These are phyloP conservation scores for Ceratocystis diversiconidia DNA, from an alignment of 2,329 filamentous ascomycete genomes.

Conservation along the genomic window DNA sequence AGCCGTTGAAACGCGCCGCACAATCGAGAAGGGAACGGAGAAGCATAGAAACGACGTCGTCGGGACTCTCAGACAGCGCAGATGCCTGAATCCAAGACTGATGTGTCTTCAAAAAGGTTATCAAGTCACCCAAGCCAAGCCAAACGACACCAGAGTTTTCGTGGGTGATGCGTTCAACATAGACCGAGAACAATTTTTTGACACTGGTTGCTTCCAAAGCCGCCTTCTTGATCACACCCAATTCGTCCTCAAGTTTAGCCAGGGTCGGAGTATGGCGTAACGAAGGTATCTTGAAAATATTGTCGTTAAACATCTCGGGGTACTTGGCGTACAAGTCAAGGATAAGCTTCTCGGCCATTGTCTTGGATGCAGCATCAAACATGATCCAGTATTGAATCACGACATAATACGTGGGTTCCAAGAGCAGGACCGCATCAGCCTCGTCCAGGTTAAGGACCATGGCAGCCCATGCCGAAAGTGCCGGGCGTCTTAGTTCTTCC, in stretches of 20 bases:
- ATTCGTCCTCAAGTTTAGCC: constrained; percentile 48
- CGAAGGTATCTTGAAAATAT: constrained; percentile 65
- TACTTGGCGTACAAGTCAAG: constrained; percentile 51
- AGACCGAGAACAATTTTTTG: constrained; percentile 34
- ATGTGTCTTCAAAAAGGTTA: constrained; percentile 54
- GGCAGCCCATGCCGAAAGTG: constrained; percentile 71
- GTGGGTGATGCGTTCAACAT: constrained; percentile 59
- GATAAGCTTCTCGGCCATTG: constrained; percentile 49
- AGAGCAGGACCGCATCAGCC: constrained; percentile 62
- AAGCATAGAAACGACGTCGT: constrained; percentile 55
- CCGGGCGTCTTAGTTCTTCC: constrained; percentile 57
- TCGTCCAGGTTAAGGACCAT: constrained; percentile 62
- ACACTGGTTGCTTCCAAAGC: constrained; percentile 31
- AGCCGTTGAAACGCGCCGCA: constrained; percentile 61
- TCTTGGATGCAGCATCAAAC: constrained; percentile 48
- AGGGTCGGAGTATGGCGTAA: constrained; percentile 57
- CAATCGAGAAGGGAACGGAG: constrained; percentile 73
- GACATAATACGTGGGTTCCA: constrained; percentile 83
- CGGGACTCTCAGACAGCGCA: constrained; percentile 69
- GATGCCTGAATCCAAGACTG: constrained; percentile 69
- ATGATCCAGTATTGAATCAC: constrained; percentile 65
- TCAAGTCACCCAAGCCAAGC: constrained; percentile 65
- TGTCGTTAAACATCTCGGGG: constrained; percentile 44
- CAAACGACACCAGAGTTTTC: constrained; percentile 78
- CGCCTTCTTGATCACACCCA: constrained; percentile 32